Percentiles rank a stretch among this genome's conserved stretches.
phyloP scores from a whole-genome alignment of 371 early-diverging fungal genomes.

The Coemansia sp. region DNA sequence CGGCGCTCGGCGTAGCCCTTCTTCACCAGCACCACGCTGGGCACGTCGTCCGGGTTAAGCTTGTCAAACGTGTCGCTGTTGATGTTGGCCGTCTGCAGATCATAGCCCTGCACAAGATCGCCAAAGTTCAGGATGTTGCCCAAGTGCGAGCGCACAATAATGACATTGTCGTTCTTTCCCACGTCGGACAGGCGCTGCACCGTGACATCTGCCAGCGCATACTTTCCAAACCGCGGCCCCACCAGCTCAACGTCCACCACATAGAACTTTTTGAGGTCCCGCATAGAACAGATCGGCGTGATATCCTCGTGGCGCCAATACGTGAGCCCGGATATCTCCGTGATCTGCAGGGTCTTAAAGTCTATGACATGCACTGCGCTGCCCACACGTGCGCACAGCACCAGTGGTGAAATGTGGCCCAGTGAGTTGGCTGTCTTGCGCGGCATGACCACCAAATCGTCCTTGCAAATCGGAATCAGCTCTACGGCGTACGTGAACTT shows the following conservation, averaged over 20 bases:
- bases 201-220: constrained; percentile 74
- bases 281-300: constrained; percentile 65
- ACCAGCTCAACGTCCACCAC: constrained; percentile 90
- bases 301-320: constrained; percentile 86
- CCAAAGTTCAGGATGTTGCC: constrained; percentile 88
- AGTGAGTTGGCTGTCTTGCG: constrained; percentile 77
- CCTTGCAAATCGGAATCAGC: constrained; percentile 95
- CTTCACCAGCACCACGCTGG: constrained; percentile 87
- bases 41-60: constrained; percentile 62
- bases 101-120: constrained; percentile 91
- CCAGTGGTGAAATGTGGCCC: constrained; percentile 82
- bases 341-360: constrained; percentile 71
- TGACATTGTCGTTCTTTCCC: constrained; percentile 79
- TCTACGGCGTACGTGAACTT: constrained; percentile 97
- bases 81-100: constrained; percentile 83
- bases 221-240: constrained; percentile 69
- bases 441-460: constrained; percentile 93
- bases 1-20: constrained; percentile 89
- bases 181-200: constrained; percentile 78
- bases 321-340: constrained; percentile 70
- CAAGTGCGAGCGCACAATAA: constrained; percentile 87
- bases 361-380: constrained; percentile 84
- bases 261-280: constrained; percentile 84
- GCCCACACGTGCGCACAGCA: constrained; percentile 81
- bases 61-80: constrained; percentile 83